Conservation (phyloP, 163 green algal genomes). For the Volvox carteri region DNA sequence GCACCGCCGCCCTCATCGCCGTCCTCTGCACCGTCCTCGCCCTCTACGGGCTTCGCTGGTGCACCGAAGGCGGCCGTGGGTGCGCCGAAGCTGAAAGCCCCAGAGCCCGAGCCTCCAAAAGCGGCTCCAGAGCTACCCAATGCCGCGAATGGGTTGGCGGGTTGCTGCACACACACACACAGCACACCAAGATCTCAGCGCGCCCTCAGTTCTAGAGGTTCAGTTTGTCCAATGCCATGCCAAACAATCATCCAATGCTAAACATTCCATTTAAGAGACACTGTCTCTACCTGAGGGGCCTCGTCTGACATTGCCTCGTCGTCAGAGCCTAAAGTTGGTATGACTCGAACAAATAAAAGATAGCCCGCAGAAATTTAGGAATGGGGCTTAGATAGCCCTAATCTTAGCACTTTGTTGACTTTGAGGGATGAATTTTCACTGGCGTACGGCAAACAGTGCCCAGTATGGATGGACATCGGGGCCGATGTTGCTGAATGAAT, state of each 20-base stretch:
- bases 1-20: conserved; percentile 65
- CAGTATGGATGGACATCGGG: no score
- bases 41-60: conserved; percentile 47
- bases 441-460: no score
- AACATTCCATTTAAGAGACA: no score
- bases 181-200: conserved; percentile 14
- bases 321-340: background rate
- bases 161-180: conserved; percentile 12
- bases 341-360: background rate
- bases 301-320: conserved; percentile 12
- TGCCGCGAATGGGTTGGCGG: conserved; percentile 67
- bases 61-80: conserved; percentile 51
- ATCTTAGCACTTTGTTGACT: no score
- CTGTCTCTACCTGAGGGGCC: conserved; percentile 33
- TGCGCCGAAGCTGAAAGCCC: conserved; percentile 62
- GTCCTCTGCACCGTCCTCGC: conserved; percentile 59
- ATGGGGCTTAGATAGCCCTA: no score
- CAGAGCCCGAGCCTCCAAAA: conserved; percentile 46
- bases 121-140: conserved; percentile 51
- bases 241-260: no score
- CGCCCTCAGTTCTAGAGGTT: background rate
- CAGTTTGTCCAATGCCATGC: no score
- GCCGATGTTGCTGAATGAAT: no score
- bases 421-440: no score
- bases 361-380: no score